Conservation (phyloP, 108 stramenopile genomes). For the Cyclostephanos tholiformis region DNA sequence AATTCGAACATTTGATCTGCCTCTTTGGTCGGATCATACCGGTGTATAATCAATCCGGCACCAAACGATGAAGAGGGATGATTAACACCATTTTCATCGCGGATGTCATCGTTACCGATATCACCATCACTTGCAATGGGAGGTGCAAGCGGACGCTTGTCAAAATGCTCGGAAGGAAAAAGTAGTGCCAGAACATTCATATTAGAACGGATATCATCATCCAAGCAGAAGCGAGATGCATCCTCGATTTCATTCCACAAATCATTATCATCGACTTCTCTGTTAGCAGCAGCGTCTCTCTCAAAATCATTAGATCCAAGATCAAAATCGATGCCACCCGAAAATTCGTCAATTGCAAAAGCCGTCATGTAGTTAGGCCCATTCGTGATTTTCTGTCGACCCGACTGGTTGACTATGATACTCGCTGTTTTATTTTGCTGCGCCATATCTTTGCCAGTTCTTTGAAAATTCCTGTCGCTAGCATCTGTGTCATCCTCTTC, state of each 20-base stretch:
- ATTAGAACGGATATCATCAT: conserved; percentile 65
- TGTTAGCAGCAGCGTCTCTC: conserved; percentile 17
- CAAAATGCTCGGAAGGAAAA: conserved; percentile 26
- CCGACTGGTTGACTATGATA: not conserved
- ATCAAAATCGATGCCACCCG: conserved; percentile 51
- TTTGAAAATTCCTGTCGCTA: conserved; percentile 11
- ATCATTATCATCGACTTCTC: conserved; percentile 16
- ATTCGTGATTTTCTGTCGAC: conserved; percentile 9
- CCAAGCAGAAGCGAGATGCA: conserved; percentile 33
- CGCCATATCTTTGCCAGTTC: not conserved
- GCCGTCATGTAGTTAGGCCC: conserved; percentile 24
- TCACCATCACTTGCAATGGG: not conserved
- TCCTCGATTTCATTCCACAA: conserved; percentile 11
- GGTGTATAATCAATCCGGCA: conserved; percentile 30
- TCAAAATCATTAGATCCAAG: conserved; percentile 21
- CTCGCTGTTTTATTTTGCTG: not conserved
- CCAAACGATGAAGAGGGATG: conserved; percentile 5
- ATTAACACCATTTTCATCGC: not conserved
- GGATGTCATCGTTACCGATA: conserved; percentile 2
- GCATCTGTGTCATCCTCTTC: conserved; percentile 21
- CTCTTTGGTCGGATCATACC: conserved; percentile 58
- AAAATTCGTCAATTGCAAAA: conserved; percentile 53
- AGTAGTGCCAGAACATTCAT: conserved; percentile 37
- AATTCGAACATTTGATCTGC: conserved; percentile 35
- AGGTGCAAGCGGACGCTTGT: conserved; percentile 59